A percentile compares a stretch with the other conserved stretches of the same genome.
Conservation (phyloP, 108 stramenopile genomes). For the Fragilaria crotonensis region DNA sequence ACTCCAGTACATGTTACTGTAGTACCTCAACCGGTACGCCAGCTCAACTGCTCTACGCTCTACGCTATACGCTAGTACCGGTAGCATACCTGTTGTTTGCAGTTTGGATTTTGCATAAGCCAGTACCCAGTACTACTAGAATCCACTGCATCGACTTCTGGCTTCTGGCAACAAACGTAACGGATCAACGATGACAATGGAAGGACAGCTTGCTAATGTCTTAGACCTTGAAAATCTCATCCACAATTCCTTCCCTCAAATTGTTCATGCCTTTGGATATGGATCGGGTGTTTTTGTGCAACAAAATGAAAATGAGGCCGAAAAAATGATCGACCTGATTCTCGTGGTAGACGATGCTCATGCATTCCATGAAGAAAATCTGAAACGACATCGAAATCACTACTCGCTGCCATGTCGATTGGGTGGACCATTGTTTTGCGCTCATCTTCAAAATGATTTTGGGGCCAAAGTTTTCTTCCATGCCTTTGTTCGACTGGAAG, state of each 20-base stretch:
- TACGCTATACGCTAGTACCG: too few species aligned
- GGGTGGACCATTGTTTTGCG: neutral
- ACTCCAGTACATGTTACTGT: too few species aligned
- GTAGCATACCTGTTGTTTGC: too few species aligned
- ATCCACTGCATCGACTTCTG: too few species aligned
- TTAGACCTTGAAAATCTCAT: conserved; percentile 14
- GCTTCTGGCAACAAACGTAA: too few species aligned
- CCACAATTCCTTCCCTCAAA: conserved; percentile 37
- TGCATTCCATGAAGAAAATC: conserved; percentile 55
- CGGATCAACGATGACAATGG: too few species aligned
- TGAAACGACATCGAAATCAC: conserved; percentile 49
- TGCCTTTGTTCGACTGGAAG: conserved; percentile 26
- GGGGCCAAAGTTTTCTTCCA: conserved; percentile 43
- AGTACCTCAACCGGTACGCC: too few species aligned
- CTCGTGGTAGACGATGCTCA: conserved; percentile 47
- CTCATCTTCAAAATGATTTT: conserved; percentile 15
- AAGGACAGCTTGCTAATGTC: conserved; percentile 18
- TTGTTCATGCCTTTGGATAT: conserved; percentile 75
- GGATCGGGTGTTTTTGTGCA: conserved; percentile 80
- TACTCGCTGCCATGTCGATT: conserved; percentile 24
- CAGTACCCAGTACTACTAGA: too few species aligned
- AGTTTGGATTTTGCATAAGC: too few species aligned
- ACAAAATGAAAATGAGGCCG: conserved; percentile 13
- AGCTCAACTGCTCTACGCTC: too few species aligned
- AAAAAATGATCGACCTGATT: conserved; percentile 71